Evolutionary conservation across 2,329 filamentous ascomycete genomes (phyloP), one percentile per base, ranked within the genome.

Genomic region (Cladosporium sp.): DNA sequence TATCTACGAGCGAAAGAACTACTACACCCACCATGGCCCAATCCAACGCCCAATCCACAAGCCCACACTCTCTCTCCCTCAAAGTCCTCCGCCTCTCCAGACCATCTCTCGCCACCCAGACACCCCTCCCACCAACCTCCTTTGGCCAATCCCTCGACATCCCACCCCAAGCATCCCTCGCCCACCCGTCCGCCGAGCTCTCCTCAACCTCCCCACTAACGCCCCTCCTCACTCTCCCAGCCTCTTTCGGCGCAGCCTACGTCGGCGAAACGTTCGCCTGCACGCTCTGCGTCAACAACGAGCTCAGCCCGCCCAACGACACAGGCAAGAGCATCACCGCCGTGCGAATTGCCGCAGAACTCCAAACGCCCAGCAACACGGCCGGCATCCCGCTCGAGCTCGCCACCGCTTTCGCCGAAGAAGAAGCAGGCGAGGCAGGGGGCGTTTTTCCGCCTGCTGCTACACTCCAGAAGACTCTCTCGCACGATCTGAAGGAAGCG

Each of bases 211-310:
- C 87, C 71, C 84, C 87, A 44, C 79, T 90, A 60, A 83, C 83
- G 34, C 84, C 86, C 26, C 81, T 86, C 71, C 86, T 98, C 73
- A 95, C 92, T 57, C 88, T 98, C 1, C 94, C 95, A 11, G 90
- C 93, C 18, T 90, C 92, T 0, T 98, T 99, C 77, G 94, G 93
- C 54, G 94, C 92, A 14, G 93, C 94, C 10, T 97, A 97, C 77
- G 94, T 98, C 24, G 95, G 95, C 73, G 93, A 98, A 81, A 92
- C 90, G 0, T 98, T 99, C 80, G 90, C 90, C 70, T 99, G 95
- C 80, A 97, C 94, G 1, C 85, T 98, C 26, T 97, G 93, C 80
- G 93, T 92, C n/a, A 97, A 97, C 82, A 94, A 97, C 77, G 94
- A 98, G 75, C 79, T 88, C 1, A 59, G 66, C 0, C 41, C 49